phyloP scores from a whole-genome alignment of 1,284 basidiomycete genomes.

The Irpex lacteus region DNA sequence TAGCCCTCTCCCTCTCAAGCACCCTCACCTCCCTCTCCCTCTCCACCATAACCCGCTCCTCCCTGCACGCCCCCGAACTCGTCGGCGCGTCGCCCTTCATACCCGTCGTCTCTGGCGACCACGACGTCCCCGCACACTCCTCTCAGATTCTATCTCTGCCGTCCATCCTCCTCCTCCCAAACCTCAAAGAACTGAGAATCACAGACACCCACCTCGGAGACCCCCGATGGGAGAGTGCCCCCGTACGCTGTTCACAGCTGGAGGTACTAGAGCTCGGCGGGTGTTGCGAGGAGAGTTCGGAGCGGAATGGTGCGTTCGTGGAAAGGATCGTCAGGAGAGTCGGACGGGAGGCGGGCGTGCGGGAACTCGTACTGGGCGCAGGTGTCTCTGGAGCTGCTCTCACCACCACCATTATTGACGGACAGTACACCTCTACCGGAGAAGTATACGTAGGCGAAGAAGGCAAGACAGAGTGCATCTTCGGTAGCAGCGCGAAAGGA shows the following conservation, averaged over 20 bases:
- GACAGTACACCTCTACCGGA: too few species aligned
- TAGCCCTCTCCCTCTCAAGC: constrained; percentile 54
- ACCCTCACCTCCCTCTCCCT: constrained; percentile 54
- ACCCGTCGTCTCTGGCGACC: constrained; percentile 55
- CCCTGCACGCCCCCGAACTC: constrained; percentile 55
- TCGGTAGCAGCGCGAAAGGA: constrained; percentile 30
- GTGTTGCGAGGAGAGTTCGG: constrained; percentile 51
- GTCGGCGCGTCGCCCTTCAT: constrained; percentile 50
- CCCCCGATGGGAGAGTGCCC: constrained; percentile 17
- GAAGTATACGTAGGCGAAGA: too few species aligned
- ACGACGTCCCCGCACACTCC: constrained; percentile 57
- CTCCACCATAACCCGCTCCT: constrained; percentile 62
- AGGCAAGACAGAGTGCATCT: constrained; percentile 36
- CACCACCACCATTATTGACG: too few species aligned
- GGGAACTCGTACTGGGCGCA: constrained; percentile 49
- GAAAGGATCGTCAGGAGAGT: constrained; percentile 57
- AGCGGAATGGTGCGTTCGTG: constrained; percentile 48
- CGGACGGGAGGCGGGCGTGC: constrained; percentile 39
- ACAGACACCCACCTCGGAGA: constrained; percentile 70
- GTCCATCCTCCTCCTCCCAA: constrained; percentile 57
- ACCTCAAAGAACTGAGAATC: constrained; percentile 58
- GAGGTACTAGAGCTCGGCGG: constrained; percentile 58
- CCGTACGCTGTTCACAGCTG: constrained; percentile 43
- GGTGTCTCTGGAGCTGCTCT: constrained; percentile 35
- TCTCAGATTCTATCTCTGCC: constrained; percentile 58